Evolutionary conservation across 352 stramenopile genomes (phyloP), one percentile per base, ranked within the genome.

Genomic region (Phytophthora crassamura): DNA sequence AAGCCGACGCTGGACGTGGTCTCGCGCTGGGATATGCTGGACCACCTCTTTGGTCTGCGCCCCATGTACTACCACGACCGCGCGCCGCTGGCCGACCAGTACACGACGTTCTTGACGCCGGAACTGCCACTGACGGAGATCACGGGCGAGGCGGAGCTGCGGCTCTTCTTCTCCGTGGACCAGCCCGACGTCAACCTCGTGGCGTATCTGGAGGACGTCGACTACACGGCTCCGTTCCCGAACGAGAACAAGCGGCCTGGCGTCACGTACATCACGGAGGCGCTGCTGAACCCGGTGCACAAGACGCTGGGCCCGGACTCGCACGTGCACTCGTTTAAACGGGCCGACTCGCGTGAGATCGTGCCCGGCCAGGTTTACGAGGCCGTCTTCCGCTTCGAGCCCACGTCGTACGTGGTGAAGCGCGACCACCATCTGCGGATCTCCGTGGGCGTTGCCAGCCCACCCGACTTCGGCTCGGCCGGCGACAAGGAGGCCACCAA

Each of bases 1-100:
- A 85, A 87, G 38, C 56, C 77, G 18, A 57, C 69, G 49, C 73
- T 84, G 62, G 75, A 87, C 54, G 53, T 74, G n/a, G 72, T 85
- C 11, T 83, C 82, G 51, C 86, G 86, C 30, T 94, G 86, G 86
- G 69, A 85, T 54, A 84, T 88, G 66, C 72, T 92, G 34, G 70
- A 69, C 36, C 86, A 94, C 41, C 62, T 93, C 30, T 94, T 94
- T 47, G 82, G 82, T 39, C 74, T 83, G 51, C 79, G 83, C 20
- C 84, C 86, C 22, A 84, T 72, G 66, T 94, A 94, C 80, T 91
- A 91, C 68, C 75, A 90, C 73, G 84, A 94, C 65, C 86, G 86
- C 41, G 63, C 75, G 33, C 63, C 62, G 5, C 66, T 92, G 42
- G 73, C 69, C 16, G 60, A 78, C 20, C 67, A 87, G 59, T 89